Evolutionary conservation across 306 rosid genomes (phyloP), one percentile per base, ranked within the genome.

Genomic region (Boehmeria nivea): DNA sequence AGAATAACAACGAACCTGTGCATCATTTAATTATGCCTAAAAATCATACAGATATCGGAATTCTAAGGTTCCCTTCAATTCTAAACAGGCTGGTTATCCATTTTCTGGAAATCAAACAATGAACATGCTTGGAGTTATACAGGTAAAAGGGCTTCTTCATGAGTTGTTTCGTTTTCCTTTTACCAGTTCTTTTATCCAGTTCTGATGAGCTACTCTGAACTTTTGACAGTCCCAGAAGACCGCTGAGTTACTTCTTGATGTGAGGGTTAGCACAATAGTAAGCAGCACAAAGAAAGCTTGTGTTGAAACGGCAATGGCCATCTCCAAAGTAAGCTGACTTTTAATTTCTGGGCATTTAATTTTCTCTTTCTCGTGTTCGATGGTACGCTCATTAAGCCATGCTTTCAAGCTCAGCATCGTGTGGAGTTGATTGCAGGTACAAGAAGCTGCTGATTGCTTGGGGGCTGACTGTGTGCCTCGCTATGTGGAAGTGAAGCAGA

Each of bases 391-490:
- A 50, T 15, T 49, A 63, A 16, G 57, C 60, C 40, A n/a, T 50
- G 52, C 66, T 61, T 56, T 47, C 11, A 27, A 43, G 69, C 39
- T 53, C 24, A 11, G 42, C 52, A n/a, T 16, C 5, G 2, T 14
- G 40, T 42, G 22, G 31, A 28, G n/a, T n/a, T 57, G 52, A 61
- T 46, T 73, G 53, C 54, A 91, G 94, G 84, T 87, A 45, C 99
- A 87, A 82, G 96, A 87, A 72, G 95, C 94, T 57, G 99, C 95
- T 45, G 96, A 82, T 65, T 91, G 95, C 83, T 73, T 91, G 80
- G 96, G 87, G 59, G 99, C 94, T 51, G 95, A 91, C 71, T 84
- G 84, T 58, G 89, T 77, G 67, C 89, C 95, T 43, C 86, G 87
- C 37, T 79, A 78, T 69, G 93, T 81, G 68, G 96, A 91, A 74